Evolutionary conservation across 352 stramenopile genomes (phyloP).

Genomic region (Phytophthora pisi): DNA sequence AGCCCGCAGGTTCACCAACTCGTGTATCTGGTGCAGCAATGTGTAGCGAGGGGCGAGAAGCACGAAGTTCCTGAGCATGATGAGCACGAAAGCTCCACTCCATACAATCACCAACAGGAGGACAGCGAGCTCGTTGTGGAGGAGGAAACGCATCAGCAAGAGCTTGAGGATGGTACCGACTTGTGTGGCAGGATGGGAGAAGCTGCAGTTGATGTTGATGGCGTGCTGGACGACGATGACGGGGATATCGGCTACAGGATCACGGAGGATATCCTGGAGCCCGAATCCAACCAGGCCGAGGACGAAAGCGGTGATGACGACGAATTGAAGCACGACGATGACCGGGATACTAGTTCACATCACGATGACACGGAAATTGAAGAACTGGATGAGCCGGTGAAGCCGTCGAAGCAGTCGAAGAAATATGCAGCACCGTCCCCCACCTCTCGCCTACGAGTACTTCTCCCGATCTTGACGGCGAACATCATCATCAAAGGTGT

Average conservation of each 20-base stretch:
- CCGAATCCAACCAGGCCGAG: conserved; percentile 60
- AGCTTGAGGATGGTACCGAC: conserved; percentile 22
- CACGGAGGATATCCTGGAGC: conserved; percentile 19
- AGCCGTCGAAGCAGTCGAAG: conserved; percentile 8
- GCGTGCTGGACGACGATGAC: conserved; percentile 11
- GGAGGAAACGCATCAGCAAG: conserved; percentile 23
- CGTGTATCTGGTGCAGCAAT: conserved; percentile 39
- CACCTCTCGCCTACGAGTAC: conserved; percentile 17
- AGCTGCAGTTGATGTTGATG: conserved; percentile 21
- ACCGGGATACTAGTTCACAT: conserved; percentile 1
- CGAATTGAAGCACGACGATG: conserved; percentile 3
- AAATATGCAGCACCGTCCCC: neutral
- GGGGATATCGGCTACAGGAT: conserved; percentile 30
- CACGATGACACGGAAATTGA: conserved; percentile 14
- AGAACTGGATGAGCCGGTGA: conserved; percentile 2
- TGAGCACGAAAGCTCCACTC: conserved; percentile 9
- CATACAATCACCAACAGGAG: conserved; percentile 15
- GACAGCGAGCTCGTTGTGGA: conserved; percentile 8
- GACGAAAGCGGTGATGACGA: conserved; percentile 24
- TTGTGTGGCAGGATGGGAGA: conserved; percentile 29
- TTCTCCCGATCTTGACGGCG: conserved; percentile 33
- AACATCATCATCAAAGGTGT: conserved; percentile 39
- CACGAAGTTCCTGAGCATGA: conserved; percentile 40
- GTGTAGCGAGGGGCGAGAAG: conserved; percentile 31
- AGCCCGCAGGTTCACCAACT: conserved; percentile 51